Conservation (phyloP, 495 filamentous ascomycete genomes). For the Margaritispora aquatica region DNA sequence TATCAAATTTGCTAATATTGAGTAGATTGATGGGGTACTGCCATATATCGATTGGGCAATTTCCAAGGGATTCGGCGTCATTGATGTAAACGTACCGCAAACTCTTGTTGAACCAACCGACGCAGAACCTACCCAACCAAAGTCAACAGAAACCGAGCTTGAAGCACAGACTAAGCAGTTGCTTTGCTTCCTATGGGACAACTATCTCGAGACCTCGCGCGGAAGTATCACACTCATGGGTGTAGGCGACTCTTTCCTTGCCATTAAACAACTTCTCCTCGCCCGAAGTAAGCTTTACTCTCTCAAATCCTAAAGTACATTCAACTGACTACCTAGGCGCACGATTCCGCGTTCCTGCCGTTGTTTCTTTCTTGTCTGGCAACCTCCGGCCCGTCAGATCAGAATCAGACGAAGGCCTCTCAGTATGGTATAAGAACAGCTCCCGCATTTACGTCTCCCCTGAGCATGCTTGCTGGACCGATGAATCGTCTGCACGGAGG, state of each 20-base stretch:
- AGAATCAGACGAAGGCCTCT: constrained; percentile 31
- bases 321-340: constrained; percentile 20
- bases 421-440: constrained; percentile 64
- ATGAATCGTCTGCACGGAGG: constrained; percentile 45
- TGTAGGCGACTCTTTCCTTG: constrained; percentile 68
- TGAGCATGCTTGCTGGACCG: constrained; percentile 65
- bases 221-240: constrained; percentile 78
- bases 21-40: constrained; percentile 67
- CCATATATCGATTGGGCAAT: constrained; percentile 80
- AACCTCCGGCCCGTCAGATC: constrained; percentile 61
- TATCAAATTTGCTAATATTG: not conserved
- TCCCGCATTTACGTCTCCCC: constrained; percentile 67
- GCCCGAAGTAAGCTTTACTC: constrained; percentile 48
- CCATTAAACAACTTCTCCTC: constrained; percentile 61
- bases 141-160: constrained; percentile 6
- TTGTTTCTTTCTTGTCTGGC: constrained; percentile 55
- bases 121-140: constrained; percentile 22
- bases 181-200: constrained; percentile 90
- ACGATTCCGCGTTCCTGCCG: constrained; percentile 33
- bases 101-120: constrained; percentile 18
- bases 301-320: not conserved
- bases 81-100: constrained; percentile 86
- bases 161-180: constrained; percentile 63
- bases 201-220: constrained; percentile 79
- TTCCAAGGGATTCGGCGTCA: constrained; percentile 64